Base-by-base conservation (phyloP, 169 alveolate species). In the Plasmodium sp. region DNA sequence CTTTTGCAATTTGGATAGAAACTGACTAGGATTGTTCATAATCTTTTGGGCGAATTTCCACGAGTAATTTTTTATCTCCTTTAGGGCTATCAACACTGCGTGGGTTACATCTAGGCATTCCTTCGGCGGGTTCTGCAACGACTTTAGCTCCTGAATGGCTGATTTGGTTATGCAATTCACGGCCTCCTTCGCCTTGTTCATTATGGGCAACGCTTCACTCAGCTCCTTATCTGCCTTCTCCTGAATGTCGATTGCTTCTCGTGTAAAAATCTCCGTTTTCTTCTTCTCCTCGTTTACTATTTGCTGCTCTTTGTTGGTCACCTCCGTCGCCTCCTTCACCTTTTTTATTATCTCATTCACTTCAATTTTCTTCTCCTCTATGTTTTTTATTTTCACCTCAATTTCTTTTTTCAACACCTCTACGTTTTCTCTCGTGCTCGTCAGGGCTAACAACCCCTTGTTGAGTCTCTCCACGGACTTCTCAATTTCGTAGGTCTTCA, bases 131-230 rank as follows among this genome's bases (percentile, higher is more conserved):
- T 98, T 97, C 79, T 98, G 98, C 41, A 98, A 97, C 36, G 99
- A 95, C 94, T 99, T 99, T 94, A 99, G 94, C 95, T 99, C 99
- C 94, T 98, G 98, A 81, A 99, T 97, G 45, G 99, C 98, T 51
- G 98, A 96, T 94, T 98, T 98, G 80, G 98, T 98, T 74, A 99
- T 95, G 95, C 99, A 98, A 92, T 98, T 98, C 58, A 98, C 99
- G 16, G 99, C 99, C 71, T 97, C 99, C 79, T 97, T 97, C 16
- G 99, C 99, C 33, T 98, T 96, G 73, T 97, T 97, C 98, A 98
- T 98, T n/a, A 99, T 99, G 4, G 99, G 99, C 95, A 98, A 94
- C 39, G 99, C 99, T 92, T 98, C 99, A 58, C 97, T 97, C 45
- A 99, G 97, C 72, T 98, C 99, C 41, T 97, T 97, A 94, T 97